Conservation (phyloP, 2,329 filamentous ascomycete species). For the Penicillium polonicum region DNA sequence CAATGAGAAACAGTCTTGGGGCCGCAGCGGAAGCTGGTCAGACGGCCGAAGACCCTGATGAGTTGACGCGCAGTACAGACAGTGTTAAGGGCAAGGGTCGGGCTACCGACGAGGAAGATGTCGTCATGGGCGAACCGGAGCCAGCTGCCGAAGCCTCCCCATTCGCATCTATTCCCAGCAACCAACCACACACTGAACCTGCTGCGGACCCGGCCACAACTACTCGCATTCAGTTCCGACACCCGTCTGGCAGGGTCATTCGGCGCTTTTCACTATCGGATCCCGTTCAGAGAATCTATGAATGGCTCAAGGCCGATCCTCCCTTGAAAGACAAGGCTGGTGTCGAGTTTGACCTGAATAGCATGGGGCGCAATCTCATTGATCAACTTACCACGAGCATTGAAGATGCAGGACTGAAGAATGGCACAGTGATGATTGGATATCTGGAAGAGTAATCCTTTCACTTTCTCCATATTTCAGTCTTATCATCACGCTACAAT, state of each 20-base stretch:
- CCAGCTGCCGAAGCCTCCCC: slow-evolving; percentile 39
- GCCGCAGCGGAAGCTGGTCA: slow-evolving; percentile 45
- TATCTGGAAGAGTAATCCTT: slow-evolving; percentile 61
- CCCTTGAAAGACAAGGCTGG: slow-evolving; percentile 78
- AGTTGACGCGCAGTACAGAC: slow-evolving; percentile 68
- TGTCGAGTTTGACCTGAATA: slow-evolving; percentile 80
- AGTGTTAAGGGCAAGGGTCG: slow-evolving; percentile 51
- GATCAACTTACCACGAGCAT: slow-evolving; percentile 71
- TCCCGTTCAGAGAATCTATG: slow-evolving; percentile 78
- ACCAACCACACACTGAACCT: slow-evolving; percentile 76
- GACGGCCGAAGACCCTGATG: slow-evolving; percentile 77
- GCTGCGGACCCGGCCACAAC: slow-evolving; percentile 66
- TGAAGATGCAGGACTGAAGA: slow-evolving; percentile 79
- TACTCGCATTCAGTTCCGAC: slow-evolving; percentile 89
- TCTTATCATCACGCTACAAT: neutral
- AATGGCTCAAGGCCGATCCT: slow-evolving; percentile 86
- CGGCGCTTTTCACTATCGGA: slow-evolving; percentile 79
- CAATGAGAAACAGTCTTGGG: slow-evolving; percentile 81
- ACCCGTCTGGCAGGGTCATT: slow-evolving; percentile 80
- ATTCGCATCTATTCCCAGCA: slow-evolving; percentile 71
- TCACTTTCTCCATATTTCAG: neutral
- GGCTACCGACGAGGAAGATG: slow-evolving; percentile 44
- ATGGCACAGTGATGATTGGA: slow-evolving; percentile 94
- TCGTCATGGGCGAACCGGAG: slow-evolving; percentile 39
- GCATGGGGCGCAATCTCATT: slow-evolving; percentile 83